These are phyloP conservation scores for Ceriops tagal DNA, from an alignment of 345 rosid species.

Conservation along the genomic window DNA sequence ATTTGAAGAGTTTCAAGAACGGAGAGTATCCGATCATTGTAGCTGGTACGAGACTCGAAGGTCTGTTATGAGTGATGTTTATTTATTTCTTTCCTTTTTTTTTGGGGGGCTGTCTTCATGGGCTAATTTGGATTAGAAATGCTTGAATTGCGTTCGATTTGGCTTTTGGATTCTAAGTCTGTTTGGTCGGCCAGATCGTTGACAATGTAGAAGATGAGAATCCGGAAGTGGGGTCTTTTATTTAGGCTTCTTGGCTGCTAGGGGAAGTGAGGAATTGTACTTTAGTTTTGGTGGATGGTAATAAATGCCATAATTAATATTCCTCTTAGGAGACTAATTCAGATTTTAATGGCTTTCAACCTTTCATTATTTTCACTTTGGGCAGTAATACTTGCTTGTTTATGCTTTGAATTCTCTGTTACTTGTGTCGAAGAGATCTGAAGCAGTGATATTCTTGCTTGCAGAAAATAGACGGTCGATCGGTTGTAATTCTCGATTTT, in stretches of 20 bases:
- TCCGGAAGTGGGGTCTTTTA: not conserved
- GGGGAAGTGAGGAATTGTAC: not conserved
- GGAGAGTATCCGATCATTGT: too few species aligned
- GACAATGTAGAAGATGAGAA: not conserved
- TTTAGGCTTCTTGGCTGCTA: not conserved
- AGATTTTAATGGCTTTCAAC: not conserved
- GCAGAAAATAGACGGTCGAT: slow-evolving; percentile 14
- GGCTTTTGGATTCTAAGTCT: slow-evolving; percentile 2
- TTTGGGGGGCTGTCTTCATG: too few species aligned
- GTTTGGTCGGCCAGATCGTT: slow-evolving; percentile 24
- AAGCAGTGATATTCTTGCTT: slow-evolving; percentile 1
- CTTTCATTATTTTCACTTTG: too few species aligned
- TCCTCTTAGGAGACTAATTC: not conserved
- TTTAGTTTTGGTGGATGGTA: not conserved
- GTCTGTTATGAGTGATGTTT: too few species aligned
- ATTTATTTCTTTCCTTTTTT: too few species aligned
- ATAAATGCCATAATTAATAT: not conserved
- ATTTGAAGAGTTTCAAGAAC: too few species aligned
- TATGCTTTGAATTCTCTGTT: too few species aligned
- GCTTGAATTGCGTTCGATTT: too few species aligned
- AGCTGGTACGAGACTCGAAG: too few species aligned
- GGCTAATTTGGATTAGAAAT: too few species aligned
- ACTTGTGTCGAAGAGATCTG: slow-evolving; percentile 13
- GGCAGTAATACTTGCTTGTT: too few species aligned
- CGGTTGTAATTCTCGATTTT: not conserved